Evolutionary conservation across 768 basidiomycete genomes (phyloP).

Genomic region (Phanerochaete carnosa): DNA sequence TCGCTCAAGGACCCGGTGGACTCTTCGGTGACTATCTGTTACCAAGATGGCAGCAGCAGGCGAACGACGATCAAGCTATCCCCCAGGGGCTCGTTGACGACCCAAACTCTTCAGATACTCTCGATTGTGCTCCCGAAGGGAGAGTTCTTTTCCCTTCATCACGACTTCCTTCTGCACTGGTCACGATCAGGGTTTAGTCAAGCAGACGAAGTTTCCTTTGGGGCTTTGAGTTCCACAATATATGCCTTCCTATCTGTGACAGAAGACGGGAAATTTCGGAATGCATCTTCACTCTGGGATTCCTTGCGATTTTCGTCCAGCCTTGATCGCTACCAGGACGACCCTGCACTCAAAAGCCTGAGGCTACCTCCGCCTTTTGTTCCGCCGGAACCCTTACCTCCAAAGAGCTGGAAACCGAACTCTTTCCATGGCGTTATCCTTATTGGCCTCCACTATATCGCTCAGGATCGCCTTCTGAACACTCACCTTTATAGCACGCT

Average conservation of each 20-base stretch:
- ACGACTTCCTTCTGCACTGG: slow-evolving; percentile 57
- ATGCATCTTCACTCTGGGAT: slow-evolving; percentile 39
- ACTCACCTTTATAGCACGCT: slow-evolving; percentile 54
- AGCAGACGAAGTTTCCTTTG: slow-evolving; percentile 44
- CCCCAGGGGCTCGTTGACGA: slow-evolving; percentile 53
- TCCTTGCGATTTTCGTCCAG: slow-evolving; percentile 42
- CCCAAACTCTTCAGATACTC: slow-evolving; percentile 58
- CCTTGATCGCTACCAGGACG: slow-evolving; percentile 51
- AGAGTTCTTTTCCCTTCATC: slow-evolving; percentile 53
- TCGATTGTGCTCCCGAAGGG: slow-evolving; percentile 58
- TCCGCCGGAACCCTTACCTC: not conserved
- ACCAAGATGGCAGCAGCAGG: slow-evolving; percentile 45
- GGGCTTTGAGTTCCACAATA: slow-evolving; percentile 52
- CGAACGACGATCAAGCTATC: slow-evolving; percentile 52
- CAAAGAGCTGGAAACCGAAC: slow-evolving; percentile 31
- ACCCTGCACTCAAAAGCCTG: slow-evolving; percentile 51
- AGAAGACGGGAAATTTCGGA: not conserved
- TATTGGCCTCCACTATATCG: slow-evolving; percentile 77
- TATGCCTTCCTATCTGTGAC: slow-evolving; percentile 41
- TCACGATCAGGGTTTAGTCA: slow-evolving; percentile 39
- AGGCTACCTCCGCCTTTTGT: slow-evolving; percentile 26
- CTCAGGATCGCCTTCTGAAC: slow-evolving; percentile 63
- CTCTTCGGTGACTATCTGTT: slow-evolving; percentile 51
- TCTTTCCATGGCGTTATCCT: slow-evolving; percentile 55
- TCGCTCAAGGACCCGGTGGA: slow-evolving; percentile 45